Base-by-base conservation (phyloP, 495 filamentous ascomycete genomes). In the Aspergillus heteromorphus region DNA sequence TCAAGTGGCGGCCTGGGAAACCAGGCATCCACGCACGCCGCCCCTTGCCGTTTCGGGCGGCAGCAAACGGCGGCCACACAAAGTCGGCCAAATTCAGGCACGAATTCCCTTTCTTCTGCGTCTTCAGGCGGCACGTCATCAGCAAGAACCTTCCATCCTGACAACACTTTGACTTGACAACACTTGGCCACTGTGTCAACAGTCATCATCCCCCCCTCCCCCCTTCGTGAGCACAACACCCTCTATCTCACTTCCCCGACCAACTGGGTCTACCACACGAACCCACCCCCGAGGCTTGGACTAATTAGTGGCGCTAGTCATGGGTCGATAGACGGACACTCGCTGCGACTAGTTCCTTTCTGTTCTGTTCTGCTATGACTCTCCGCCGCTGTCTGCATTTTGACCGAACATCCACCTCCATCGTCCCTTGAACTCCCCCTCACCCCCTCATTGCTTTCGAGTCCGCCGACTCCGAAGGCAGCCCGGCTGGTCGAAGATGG, bases 401-500 rank as follows among this genome's bases (percentile, higher is more conserved):
- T 59, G 45, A 40, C 50, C 40, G 43, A 48, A 45, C 48, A 17
- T 25, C 31, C 21, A 47, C 21, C 43, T 47, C 21, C 14, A 45
- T 48, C 43, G 25, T 55, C 53, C 54, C 51, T 56, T 58, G 49
- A 54, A 9, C 23, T 27, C 43, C 16, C 43, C 27, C 43, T 29
- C 43, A n/a, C n/a, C 20, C 43, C 23, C 27, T 27, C 43, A 47
- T 58, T 58, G 53, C 56, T 58, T 63, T 66, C 53, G 63, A 59
- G 56, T 63, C 60, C 29, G 17, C 16, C 59, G 63, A 57, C 62
- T 65, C 62, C 55, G 60, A 66, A 71, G 68, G 69, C 70, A 74
- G 66, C 62, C 57, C 59, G 68, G 72, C 66, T 69, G 69, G 68
- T 69, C 66, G 68, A 78, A 71, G 64, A 78, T 78, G 75, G 75